Conservation (phyloP, 129 eudicot species). For the Mikania micrantha region DNA sequence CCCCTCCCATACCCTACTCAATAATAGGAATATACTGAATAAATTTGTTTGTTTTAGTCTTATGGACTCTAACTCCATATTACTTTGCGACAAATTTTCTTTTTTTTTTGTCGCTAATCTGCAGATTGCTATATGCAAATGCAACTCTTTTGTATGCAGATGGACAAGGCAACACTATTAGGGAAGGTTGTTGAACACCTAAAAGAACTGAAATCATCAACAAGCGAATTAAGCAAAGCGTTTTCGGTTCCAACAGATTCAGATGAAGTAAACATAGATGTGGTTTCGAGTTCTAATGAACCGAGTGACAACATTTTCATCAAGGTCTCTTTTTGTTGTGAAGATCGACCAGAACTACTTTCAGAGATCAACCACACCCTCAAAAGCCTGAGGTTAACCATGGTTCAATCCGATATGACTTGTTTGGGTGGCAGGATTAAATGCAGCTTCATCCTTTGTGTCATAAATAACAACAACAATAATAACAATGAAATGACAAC, state of each 20-base stretch:
- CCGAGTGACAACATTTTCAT: constrained; percentile 23
- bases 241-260: constrained; percentile 43
- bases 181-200: constrained; percentile 65
- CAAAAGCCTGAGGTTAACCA: constrained; percentile 42
- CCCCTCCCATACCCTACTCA: no score
- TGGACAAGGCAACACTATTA: constrained; percentile 83
- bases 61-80: no score
- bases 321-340: constrained; percentile 64
- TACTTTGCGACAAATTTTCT: no score
- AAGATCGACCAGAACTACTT: constrained; percentile 60
- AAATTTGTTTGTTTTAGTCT: no score
- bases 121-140: background rate
- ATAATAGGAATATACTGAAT: no score
- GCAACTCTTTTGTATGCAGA: constrained; percentile 30
- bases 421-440: constrained; percentile 72
- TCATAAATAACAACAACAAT: constrained; percentile 1
- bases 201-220: constrained; percentile 39
- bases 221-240: constrained; percentile 43
- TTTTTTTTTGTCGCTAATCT: background rate
- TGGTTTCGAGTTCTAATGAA: background rate
- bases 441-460: constrained; percentile 40
- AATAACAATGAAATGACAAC: constrained; percentile 22
- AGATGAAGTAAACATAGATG: constrained; percentile 51
- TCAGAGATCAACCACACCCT: constrained; percentile 57
- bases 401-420: constrained; percentile 50